A percentile compares a stretch with the other conserved stretches of the same genome.
These are phyloP conservation scores for Verticillium tricorpus DNA, from an alignment of 2,329 filamentous ascomycete genomes.

Conservation along the genomic window DNA sequence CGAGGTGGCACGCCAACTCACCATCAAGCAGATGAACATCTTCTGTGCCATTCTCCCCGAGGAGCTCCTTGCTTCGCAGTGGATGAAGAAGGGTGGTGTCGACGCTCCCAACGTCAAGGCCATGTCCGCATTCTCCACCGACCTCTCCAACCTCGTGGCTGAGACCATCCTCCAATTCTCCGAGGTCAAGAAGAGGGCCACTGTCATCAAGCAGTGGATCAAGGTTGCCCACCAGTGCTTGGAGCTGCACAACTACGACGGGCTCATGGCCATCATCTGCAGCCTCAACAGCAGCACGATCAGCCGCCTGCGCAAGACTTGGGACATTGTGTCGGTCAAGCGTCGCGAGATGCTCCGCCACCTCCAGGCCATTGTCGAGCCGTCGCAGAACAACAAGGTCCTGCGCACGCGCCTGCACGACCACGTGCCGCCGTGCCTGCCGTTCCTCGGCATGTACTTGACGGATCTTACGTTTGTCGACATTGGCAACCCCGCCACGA, in stretches of 20 bases:
- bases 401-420: conserved; percentile 79
- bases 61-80: conserved; percentile 86
- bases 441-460: conserved; percentile 93
- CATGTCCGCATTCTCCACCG: conserved; percentile 89
- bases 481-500: conserved; percentile 83
- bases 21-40: conserved; percentile 83
- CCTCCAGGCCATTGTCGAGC: conserved; percentile 81
- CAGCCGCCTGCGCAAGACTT: conserved; percentile 80
- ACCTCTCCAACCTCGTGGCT: conserved; percentile 86
- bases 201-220: conserved; percentile 95
- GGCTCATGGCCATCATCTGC: conserved; percentile 94
- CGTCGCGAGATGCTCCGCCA: conserved; percentile 75
- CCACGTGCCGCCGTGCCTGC: conserved; percentile 86
- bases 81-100: conserved; percentile 81
- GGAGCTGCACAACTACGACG: conserved; percentile 92
- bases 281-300: conserved; percentile 91
- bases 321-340: conserved; percentile 82
- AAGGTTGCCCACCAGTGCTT: conserved; percentile 86
- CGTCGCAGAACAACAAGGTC: conserved; percentile 84
- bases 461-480: conserved; percentile 96
- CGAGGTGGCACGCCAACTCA: conserved; percentile 88
- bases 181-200: conserved; percentile 89
- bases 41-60: conserved; percentile 91
- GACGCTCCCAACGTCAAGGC: conserved; percentile 86
- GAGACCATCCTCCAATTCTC: conserved; percentile 84